phyloP scores from a whole-genome alignment of 176 grass and related monocot species.

The Triticum dicoccoides region DNA sequence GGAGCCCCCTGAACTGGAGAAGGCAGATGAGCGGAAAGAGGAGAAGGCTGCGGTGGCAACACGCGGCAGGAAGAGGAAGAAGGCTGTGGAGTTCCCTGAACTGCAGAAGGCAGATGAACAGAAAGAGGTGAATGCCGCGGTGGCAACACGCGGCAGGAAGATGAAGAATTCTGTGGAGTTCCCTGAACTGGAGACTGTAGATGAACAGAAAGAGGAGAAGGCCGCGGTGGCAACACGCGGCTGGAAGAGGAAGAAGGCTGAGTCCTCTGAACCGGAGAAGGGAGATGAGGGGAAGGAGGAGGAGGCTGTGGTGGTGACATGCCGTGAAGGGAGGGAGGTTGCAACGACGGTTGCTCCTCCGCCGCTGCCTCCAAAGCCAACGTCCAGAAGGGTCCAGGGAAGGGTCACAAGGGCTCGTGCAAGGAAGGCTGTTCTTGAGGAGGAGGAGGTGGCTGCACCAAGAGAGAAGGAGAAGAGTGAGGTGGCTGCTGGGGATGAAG shows the following conservation, averaged over 20 bases:
- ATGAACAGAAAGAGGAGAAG: background rate
- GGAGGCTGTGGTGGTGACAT: background rate
- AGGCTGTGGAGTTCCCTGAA: conserved; percentile 2
- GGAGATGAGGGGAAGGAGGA: conserved; percentile 3
- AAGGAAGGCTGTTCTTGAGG: conserved; percentile 7
- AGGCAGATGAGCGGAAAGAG: background rate
- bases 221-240: background rate
- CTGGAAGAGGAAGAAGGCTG: background rate
- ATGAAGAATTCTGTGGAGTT: conserved; percentile 1
- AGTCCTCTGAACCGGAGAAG: background rate
- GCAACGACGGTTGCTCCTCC: background rate
- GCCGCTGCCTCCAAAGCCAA: conserved; percentile 13
- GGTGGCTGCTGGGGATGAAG: conserved; percentile 15
- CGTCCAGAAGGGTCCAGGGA: conserved; percentile 16
- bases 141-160: background rate
- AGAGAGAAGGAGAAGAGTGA: conserved; percentile 7
- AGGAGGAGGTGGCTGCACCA: conserved; percentile 10
- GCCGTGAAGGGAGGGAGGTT: conserved; percentile 13
- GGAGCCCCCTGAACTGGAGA: background rate
- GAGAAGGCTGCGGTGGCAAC: background rate
- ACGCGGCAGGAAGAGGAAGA: background rate
- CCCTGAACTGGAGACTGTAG: background rate
- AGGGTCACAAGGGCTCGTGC: conserved; percentile 4
- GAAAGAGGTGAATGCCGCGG: background rate
- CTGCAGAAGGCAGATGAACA: background rate